Conservation (phyloP, 148 eudicot genomes). For the Camellia japonica region DNA sequence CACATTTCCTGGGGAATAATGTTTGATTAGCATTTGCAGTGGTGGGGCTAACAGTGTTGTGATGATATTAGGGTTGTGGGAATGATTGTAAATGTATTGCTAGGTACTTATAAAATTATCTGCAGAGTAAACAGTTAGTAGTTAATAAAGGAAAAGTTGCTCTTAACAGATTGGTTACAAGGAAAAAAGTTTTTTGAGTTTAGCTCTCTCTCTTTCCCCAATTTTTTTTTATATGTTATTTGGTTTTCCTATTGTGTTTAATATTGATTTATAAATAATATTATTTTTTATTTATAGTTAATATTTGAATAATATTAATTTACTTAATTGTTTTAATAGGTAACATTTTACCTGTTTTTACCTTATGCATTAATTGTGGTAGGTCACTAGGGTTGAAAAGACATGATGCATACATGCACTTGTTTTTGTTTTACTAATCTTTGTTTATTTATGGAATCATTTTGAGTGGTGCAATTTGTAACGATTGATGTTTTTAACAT, state of each 20-base stretch:
- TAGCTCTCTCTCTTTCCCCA: neutral
- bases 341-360: no score
- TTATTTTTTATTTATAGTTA: no score
- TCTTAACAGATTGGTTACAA: neutral
- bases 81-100: neutral
- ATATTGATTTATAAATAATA: no score
- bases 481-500: neutral
- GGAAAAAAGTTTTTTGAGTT: neutral
- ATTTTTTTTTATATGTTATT: neutral
- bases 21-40: neutral
- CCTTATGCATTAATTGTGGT: neutral
- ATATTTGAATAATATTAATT: no score
- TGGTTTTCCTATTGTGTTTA: no score
- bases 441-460: neutral
- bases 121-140: neutral
- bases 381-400: neutral
- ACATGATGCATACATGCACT: neutral
- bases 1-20: neutral
- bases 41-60: neutral
- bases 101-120: neutral
- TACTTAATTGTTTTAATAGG: no score
- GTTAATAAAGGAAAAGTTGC: neutral
- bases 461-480: neutral
- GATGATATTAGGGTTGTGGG: neutral
- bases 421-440: neutral